Evolutionary conservation across 1,284 basidiomycete genomes (phyloP).

Genomic region (Trametes versicolor): DNA sequence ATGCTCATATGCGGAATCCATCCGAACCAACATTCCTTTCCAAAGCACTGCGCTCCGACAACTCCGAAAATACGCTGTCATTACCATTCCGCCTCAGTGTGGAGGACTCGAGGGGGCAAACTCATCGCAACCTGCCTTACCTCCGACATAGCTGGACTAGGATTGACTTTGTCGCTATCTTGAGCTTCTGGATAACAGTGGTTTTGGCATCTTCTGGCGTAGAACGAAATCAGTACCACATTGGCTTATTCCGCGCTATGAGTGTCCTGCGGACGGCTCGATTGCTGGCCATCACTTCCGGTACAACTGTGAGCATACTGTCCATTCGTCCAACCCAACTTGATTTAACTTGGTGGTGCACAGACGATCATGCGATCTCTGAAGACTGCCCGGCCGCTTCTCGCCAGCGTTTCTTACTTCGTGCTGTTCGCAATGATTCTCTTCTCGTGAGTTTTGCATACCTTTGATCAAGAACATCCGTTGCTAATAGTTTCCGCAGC

Average conservation of each 20-base stretch:
- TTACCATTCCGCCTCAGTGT: constrained; percentile 78
- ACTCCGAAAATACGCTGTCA: constrained; percentile 53
- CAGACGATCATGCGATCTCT: constrained; percentile 94
- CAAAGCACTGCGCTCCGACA: constrained; percentile 59
- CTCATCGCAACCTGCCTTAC: constrained; percentile 79
- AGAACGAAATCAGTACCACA: constrained; percentile 76
- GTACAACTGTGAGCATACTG: constrained; percentile 78
- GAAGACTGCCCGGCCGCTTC: constrained; percentile 89
- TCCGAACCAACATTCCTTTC: constrained; percentile 59
- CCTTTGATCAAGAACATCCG: neutral
- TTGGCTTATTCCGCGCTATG: constrained; percentile 91
- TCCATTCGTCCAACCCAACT: neutral
- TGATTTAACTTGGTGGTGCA: neutral
- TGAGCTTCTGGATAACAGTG: constrained; percentile 87
- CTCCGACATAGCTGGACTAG: constrained; percentile 95
- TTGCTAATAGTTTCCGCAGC: constrained; percentile 47
- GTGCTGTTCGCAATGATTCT: constrained; percentile 90
- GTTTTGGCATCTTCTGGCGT: constrained; percentile 69
- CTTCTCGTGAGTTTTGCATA: constrained; percentile 74
- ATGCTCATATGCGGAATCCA: constrained; percentile 45
- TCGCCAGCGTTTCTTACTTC: constrained; percentile 92
- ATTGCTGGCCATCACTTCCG: constrained; percentile 88
- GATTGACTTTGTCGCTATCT: constrained; percentile 88
- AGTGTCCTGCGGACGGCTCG: constrained; percentile 89
- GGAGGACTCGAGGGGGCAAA: constrained; percentile 60